A percentile compares a stretch with the other conserved stretches of the same genome.
Conservation (phyloP, 2,329 filamentous ascomycete species). For the Epichloe festucae region DNA sequence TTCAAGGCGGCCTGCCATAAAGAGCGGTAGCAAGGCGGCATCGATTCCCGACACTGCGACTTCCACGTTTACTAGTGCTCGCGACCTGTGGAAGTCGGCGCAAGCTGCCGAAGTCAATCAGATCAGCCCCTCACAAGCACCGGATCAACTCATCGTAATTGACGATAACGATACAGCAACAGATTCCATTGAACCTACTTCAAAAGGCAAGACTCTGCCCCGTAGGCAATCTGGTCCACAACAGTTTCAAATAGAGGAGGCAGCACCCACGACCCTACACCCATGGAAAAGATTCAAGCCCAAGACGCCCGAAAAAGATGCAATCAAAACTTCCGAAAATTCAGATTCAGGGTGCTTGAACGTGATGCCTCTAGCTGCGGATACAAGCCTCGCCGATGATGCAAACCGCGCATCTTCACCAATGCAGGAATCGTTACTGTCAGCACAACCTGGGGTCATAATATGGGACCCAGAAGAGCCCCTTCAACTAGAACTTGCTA, state of each 20-base stretch:
- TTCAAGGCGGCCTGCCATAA: constrained; percentile 18
- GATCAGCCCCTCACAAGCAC: neutral
- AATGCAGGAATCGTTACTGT: neutral
- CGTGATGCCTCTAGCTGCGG: neutral
- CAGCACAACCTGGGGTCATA: neutral
- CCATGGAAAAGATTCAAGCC: constrained; percentile 25
- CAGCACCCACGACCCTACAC: constrained; percentile 13
- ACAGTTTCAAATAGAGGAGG: neutral
- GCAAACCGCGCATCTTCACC: neutral
- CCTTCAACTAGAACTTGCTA: constrained; percentile 33
- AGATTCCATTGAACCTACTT: neutral
- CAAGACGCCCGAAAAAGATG: constrained; percentile 1
- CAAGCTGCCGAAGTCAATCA: constrained; percentile 11
- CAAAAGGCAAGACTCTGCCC: neutral
- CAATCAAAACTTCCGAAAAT: neutral
- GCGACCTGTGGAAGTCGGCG: constrained; percentile 22
- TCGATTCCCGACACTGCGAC: constrained; percentile 24
- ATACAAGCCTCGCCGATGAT: neutral
- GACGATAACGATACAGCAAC: constrained; percentile 3
- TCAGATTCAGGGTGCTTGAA: too few relatives aligned
- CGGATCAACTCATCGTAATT: neutral
- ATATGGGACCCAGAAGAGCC: constrained; percentile 14
- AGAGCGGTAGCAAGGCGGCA: constrained; percentile 23
- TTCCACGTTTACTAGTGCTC: constrained; percentile 29
- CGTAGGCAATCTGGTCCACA: neutral